Evolutionary conservation across 805 yeast genomes (phyloP), one percentile per base, ranked within the genome.

Genomic region (Pichia phayaonensis): DNA sequence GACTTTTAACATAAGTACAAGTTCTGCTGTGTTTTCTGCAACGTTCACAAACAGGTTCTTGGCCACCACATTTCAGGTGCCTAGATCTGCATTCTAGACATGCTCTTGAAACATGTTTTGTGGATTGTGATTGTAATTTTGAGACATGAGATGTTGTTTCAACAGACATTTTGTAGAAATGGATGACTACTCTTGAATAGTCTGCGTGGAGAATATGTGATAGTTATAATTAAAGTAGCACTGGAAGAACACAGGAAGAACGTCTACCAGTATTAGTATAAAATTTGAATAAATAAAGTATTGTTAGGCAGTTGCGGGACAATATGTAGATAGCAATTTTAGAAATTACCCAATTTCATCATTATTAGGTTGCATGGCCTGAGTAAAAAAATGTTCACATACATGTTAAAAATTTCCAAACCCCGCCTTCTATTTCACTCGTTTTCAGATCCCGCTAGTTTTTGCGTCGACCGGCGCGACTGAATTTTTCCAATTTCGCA

Each of bases 21-120:
- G 61, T 68, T 50, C 66, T 67, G 18, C 61, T 57, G 4, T 59
- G 45, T 48, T 64, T 64, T 3, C 48, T 52, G 54, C 82, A 77
- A 46, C 78, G 61, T 8, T 64, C 60, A 59, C 82, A 77, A 15
- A 55, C 56, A 1, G 82, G 81, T 11, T 67, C 65, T 23, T 59
- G 61, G 0, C 81, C 81, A 51, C 73, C 77, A 56, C 82, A 77
- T 54, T 74, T 76, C 49, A 74, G 55, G 60, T 77, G 82, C 27
- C 79, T 62, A 7, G 72, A 70, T 23, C 82, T 68, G 51, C 82
- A 77, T 54, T 76, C 76, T 29, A 77, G 59, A 58, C 82, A 77
- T 0, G 81, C 82, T 21, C 74, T 59, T 0, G 76, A 69, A 7
- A 72, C 74, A 47, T 74, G 77, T 52, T 72, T 50, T 10, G 39